phyloP scores from a whole-genome alignment of 2,329 filamentous ascomycete species.

The Mycocentrospora acerina region DNA sequence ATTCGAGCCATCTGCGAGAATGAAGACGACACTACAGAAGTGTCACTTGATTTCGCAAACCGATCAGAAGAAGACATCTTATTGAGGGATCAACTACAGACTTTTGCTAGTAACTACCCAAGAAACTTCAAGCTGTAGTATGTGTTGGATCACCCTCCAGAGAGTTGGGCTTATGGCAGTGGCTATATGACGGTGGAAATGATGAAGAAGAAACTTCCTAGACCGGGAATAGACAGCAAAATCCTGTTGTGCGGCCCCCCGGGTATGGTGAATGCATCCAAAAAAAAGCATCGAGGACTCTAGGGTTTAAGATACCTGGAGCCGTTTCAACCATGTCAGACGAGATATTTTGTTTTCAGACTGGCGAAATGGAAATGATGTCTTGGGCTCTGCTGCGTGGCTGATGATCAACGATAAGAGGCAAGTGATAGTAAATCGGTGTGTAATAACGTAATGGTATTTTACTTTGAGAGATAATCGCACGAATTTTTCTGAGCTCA shows the following conservation, averaged over 20 bases:
- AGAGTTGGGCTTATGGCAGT: constrained; percentile 8
- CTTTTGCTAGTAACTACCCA: constrained; percentile 50
- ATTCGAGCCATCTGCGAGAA: constrained; percentile 66
- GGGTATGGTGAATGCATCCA: not conserved
- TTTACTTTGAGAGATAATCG: too few relatives aligned
- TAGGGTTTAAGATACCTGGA: too few relatives aligned
- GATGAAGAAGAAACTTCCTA: constrained; percentile 8
- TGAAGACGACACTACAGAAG: constrained; percentile 56
- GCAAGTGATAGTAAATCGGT: too few relatives aligned
- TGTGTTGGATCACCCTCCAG: constrained; percentile 46
- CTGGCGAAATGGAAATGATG: too few relatives aligned
- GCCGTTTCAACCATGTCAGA: too few relatives aligned
- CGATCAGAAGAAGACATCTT: constrained; percentile 61
- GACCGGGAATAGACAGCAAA: constrained; percentile 75
- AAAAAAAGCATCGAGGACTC: too few relatives aligned
- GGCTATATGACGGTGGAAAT: constrained; percentile 10
- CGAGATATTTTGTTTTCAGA: too few relatives aligned
- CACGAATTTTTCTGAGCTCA: too few relatives aligned
- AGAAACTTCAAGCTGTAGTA: constrained; percentile 59
- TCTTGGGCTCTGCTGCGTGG: too few relatives aligned
- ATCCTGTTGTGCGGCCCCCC: constrained; percentile 75
- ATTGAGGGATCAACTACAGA: constrained; percentile 57
- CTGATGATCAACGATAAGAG: too few relatives aligned
- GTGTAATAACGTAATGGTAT: too few relatives aligned
- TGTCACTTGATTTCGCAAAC: constrained; percentile 63